Percentiles rank a stretch among this genome's conserved stretches.
These are phyloP conservation scores for Cryptomeria japonica DNA, from an alignment of 75 land plant genomes.

Conservation along the genomic window DNA sequence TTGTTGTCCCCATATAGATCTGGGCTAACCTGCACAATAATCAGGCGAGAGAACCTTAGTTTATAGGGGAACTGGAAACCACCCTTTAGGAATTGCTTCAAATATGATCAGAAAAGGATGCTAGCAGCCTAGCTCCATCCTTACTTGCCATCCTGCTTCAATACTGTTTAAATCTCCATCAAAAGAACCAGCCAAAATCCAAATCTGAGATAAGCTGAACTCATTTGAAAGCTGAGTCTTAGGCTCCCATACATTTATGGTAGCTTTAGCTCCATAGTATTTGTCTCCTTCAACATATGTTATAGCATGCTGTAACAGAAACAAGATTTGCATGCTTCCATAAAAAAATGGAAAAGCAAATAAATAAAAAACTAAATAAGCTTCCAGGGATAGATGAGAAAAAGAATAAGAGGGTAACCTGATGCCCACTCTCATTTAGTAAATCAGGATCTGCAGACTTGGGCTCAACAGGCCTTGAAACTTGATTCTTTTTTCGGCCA, in stretches of 20 bases:
- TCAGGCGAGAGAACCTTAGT: not conserved
- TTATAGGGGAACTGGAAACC: not conserved
- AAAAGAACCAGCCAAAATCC: conserved; percentile 47
- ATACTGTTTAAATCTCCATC: conserved; percentile 48
- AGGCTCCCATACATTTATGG: conserved; percentile 72
- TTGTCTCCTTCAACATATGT: conserved; percentile 70
- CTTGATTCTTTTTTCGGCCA: conserved; percentile 64
- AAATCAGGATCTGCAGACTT: conserved; percentile 60
- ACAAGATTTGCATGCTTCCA: not conserved
- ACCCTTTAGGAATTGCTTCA: not conserved
- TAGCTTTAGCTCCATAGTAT: conserved; percentile 61
- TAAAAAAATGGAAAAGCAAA: not conserved
- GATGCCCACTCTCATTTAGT: conserved; percentile 65
- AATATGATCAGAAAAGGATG: not conserved
- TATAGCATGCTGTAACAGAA: conserved; percentile 73
- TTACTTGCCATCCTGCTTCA: conserved; percentile 80
- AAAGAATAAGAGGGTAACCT: conserved; percentile 32
- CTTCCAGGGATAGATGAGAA: not conserved
- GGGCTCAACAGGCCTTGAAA: conserved; percentile 35
- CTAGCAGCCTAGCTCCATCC: not conserved
- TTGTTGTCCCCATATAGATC: conserved; percentile 93
- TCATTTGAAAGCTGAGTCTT: conserved; percentile 46
- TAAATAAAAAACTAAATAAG: not conserved
- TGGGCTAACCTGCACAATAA: conserved; percentile 82
- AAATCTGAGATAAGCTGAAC: conserved; percentile 62